phyloP scores from a whole-genome alignment of 257 asterid genomes.

The Solanum pimpinellifolium region DNA sequence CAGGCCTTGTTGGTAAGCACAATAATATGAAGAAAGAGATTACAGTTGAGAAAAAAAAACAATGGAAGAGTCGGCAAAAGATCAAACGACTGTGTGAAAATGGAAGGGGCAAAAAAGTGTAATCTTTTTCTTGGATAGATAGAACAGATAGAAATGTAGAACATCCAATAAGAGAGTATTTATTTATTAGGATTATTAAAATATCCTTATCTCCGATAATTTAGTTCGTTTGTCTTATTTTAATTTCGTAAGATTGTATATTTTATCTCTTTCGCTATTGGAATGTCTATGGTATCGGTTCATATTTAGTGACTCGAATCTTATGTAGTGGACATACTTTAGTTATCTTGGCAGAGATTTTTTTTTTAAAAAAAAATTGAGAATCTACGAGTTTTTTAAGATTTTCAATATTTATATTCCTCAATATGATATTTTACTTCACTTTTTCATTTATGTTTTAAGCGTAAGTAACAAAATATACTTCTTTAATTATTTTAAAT shows the following conservation, averaged over 20 bases:
- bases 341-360: too few species aligned
- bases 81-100: background rate
- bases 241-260: background rate
- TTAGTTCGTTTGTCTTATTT: background rate
- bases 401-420: background rate
- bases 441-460: background rate
- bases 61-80: conserved; percentile 2
- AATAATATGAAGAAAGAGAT: background rate
- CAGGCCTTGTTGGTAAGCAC: background rate
- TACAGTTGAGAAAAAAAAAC: background rate
- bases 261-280: background rate
- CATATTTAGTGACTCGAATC: background rate
- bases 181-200: background rate
- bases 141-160: conserved; percentile 7
- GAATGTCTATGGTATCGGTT: background rate
- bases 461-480: too few species aligned
- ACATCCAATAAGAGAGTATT: background rate
- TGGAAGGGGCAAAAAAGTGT: conserved; percentile 34
- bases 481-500: background rate
- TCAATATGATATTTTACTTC: background rate
- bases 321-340: background rate
- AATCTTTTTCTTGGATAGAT: conserved; percentile 11
- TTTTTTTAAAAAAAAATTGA: too few species aligned
- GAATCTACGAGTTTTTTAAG: background rate
- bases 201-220: background rate